Base-by-base conservation (phyloP, 2,329 filamentous ascomycete genomes). In the Diaporthe amygdali region DNA sequence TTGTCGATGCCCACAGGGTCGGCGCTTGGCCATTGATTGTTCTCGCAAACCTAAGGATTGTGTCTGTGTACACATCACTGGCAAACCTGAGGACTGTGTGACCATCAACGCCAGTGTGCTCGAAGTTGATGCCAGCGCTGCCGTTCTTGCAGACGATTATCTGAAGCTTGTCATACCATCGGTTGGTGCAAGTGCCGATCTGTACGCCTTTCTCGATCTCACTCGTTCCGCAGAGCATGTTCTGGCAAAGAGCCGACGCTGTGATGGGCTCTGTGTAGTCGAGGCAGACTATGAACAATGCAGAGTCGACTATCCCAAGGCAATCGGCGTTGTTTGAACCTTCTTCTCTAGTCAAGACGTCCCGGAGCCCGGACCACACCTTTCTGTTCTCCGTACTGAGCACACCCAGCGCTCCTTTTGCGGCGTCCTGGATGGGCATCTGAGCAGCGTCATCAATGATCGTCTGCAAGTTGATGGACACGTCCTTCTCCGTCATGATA, bases 131-230 rank as follows among this genome's bases (percentile, higher is more conserved):
- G 7, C 96, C 96, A 0, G 96, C 96, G 78, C 94, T 97, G 70
- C 96, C 96, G 82, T 98, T 99, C 84, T 97, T 97, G 87, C 96
- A 98, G 64, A 99, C 96, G 68, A 99, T 98, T 74, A 99, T 98
- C 80, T 99, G 96, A 59, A 99, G 87, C 84, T 99, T 99, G 84
- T 99, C 96, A 79, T 99, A 99, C 96, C 96, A 99, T 73, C 96
- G 89, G 82, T 99, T 99, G 17, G 96, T 98, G 83, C 96, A 99
- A 2, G 96, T 98, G 37, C 96, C 96, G 54, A 98, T 95, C 82
- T 99, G 96, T 2, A 99, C 94, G 5, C 96, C 96, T 79, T 93
- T 93, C 77, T 97, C 93, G 15, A 98, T 92, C 78, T 96, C 92
- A 76, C 93, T 97, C 0, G 95, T 97, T 54, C 96, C 96, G 78